Base-by-base conservation (phyloP, 1,139 yeast genomes). In the Lizanozyma gosingica region DNA sequence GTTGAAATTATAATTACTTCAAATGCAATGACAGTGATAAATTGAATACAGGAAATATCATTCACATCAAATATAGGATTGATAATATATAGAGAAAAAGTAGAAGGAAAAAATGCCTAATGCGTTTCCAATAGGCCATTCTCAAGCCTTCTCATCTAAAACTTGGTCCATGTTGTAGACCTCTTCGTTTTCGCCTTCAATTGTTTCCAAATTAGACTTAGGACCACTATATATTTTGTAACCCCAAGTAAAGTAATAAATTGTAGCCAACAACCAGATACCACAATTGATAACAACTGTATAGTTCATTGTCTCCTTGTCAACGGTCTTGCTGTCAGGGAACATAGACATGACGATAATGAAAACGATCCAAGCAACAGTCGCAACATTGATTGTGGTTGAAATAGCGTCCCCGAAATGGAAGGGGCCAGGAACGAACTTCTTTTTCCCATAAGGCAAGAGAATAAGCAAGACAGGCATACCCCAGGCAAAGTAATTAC, bases 391-490 rank as follows among this genome's bases (percentile, higher is more conserved):
- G 32, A 71, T 53, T 11, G 71, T 47, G 9, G 66, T 67, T 2
- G 82, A 75, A 40, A 66, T 50, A 14, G 57, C 44, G 4, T 61
- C 57, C 27, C 88, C 88, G 46, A 80, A 60, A 54, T 76, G 74
- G 53, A 81, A 81, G 4, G 76, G 72, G 8, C 90, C 90, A 0
- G 85, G 85, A 15, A 59, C 64, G 54, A 80, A 80, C 38, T 67
- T 60, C 38, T 68, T 62, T 41, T 60, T 65, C 38, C 78, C 78
- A 36, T 53, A 51, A 3, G 76, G 63, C 41, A 74, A 51, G 11
- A 22, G 29, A 44, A 78, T 63, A 41, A 76, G 57, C 39, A 76
- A 58, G 36, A 78, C 71, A 34, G 85, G 84, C 15, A 71, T 62
- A 40, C 73, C 65, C 81, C 83, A 78, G 2, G 83, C 73, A 39